Evolutionary conservation across 2,329 filamentous ascomycete species (phyloP).

Genomic region (Exophiala dermatitidis): DNA sequence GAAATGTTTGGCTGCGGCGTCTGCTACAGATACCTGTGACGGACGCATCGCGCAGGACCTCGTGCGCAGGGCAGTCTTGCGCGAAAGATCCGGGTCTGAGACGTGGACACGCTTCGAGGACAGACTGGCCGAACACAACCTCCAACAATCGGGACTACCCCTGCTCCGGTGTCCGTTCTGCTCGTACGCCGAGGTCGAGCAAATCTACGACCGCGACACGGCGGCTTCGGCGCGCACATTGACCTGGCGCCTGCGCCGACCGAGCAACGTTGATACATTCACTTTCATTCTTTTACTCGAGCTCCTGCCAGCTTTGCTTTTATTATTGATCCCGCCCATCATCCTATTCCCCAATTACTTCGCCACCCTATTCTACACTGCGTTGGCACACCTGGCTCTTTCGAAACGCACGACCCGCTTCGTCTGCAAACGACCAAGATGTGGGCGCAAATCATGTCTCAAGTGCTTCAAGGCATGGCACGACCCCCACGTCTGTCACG

Average conservation of each 20-base stretch:
- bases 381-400: constrained; percentile 61
- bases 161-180: constrained; percentile 86
- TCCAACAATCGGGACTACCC: constrained; percentile 65
- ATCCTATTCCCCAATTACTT: constrained; percentile 48
- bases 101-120: constrained; percentile 69
- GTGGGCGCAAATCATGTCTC: constrained; percentile 67
- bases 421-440: constrained; percentile 63
- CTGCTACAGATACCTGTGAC: constrained; percentile 62
- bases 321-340: constrained; percentile 48
- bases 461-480: constrained; percentile 75
- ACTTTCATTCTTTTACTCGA: constrained; percentile 40
- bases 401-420: constrained; percentile 70
- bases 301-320: constrained; percentile 45
- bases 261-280: constrained; percentile 48
- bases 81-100: constrained; percentile 62
- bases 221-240: constrained; percentile 37
- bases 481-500: constrained; percentile 85
- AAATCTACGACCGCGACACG: constrained; percentile 55
- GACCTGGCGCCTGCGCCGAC: constrained; percentile 51
- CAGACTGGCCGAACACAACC: constrained; percentile 66
- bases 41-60: constrained; percentile 65
- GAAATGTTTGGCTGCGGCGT: constrained; percentile 53
- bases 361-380: constrained; percentile 47
- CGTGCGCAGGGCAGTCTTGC: constrained; percentile 64
- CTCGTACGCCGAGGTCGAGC: constrained; percentile 81